These are phyloP conservation scores for Aspergillus alliaceus DNA, from an alignment of 2,329 filamentous ascomycete genomes.

Conservation along the genomic window DNA sequence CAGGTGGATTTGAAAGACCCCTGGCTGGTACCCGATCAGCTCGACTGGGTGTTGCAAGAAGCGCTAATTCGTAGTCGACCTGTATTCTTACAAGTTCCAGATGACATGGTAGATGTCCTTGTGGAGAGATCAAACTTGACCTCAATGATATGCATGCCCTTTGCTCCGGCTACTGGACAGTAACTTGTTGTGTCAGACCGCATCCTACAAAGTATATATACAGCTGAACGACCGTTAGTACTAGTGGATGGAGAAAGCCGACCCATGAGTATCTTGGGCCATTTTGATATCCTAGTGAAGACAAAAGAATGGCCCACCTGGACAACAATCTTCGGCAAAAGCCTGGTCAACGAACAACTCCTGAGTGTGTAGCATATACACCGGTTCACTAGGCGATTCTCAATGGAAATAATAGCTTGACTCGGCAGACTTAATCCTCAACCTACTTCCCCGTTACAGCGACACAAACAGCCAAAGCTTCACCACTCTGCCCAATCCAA, in stretches of 20 bases:
- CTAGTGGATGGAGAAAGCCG: conserved; percentile 54
- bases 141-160: conserved; percentile 16
- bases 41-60: conserved; percentile 53
- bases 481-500: conserved; percentile 73
- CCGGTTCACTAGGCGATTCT: conserved; percentile 42
- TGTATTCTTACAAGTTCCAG: conserved; percentile 56
- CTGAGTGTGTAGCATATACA: conserved; percentile 53
- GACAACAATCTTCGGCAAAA: conserved; percentile 51
- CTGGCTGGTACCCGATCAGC: conserved; percentile 47
- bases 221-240: conserved; percentile 50
- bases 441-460: conserved; percentile 35
- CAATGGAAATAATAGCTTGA: conserved; percentile 29
- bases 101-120: conserved; percentile 49
- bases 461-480: conserved; percentile 65
- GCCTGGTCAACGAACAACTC: conserved; percentile 50
- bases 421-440: conserved; percentile 40
- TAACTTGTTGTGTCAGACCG: conserved; percentile 25
- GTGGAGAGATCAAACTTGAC: conserved; percentile 22
- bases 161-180: background rate
- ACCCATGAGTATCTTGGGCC: conserved; percentile 41
- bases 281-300: conserved; percentile 45
- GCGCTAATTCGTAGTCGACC: conserved; percentile 56
- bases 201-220: conserved; percentile 46
- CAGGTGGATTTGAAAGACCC: conserved; percentile 51
- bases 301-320: conserved; percentile 50